Base-by-base conservation (phyloP, 2,329 filamentous ascomycete genomes). In the Aspergillus calidoustus region DNA sequence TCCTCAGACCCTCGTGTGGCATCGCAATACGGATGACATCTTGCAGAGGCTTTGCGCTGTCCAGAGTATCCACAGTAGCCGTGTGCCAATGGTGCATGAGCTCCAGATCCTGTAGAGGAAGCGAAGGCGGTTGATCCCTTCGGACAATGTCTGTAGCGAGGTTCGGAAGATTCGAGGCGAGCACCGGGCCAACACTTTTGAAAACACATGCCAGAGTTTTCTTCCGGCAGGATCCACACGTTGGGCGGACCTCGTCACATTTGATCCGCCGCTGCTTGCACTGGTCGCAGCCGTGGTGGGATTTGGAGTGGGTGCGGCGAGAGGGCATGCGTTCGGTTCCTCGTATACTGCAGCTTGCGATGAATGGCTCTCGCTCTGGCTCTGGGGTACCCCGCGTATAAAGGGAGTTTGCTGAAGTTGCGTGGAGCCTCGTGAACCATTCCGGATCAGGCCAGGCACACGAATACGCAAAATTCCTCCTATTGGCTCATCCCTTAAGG, bases 241-340 rank as follows among this genome's bases (percentile, higher is more conserved):
- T 22, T 13, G 64, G 64, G 7, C 57, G 64, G 15, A 38, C 25
- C 31, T 66, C 64, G 25, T 66, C 62, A 17, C 64, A 66, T 54
- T 66, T 66, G 6, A 66, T 63, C 30, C 62, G 43, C 19, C 64
- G 64, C 11, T 57, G 57, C 41, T 66, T 66, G 51, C 64, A 66
- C 22, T 64, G 59, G 30, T 38, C 19, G 30, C 64, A 66, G 30
- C 62, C 34, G 34, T 41, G 34, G 34, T 41, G 34, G 3, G 34
- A 41, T 41, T 41, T 41, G 11, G 34, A 41, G 34, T 41, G 34
- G 3, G 34, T 5, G 34, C 34, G 34, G 0, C 34, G 34, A 15
- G 34, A 41, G 9, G 34, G 34, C 34, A 41, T 41, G 4, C 34
- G 34, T 2, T 41, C 34, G 34, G 25, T 28, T 28, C 25, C 25